These are phyloP conservation scores for Leccinum longicurvipes DNA, from an alignment of 768 basidiomycete species.

Conservation along the genomic window DNA sequence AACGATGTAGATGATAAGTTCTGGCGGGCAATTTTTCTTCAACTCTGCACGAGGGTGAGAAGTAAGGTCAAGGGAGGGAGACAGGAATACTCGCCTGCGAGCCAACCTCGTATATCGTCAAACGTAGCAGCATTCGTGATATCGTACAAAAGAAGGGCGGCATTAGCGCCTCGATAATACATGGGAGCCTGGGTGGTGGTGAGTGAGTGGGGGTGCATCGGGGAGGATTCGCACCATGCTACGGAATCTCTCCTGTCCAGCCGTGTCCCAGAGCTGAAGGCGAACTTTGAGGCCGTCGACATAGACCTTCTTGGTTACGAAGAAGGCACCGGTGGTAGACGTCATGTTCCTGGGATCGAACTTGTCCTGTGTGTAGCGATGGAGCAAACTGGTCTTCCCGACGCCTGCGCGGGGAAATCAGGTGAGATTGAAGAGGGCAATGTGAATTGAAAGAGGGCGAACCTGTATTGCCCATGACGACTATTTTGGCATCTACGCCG, in stretches of 20 bases:
- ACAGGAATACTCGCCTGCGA: slow-evolving; percentile 59
- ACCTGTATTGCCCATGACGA: slow-evolving; percentile 86
- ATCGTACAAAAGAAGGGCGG: slow-evolving; percentile 92
- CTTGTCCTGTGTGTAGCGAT: slow-evolving; percentile 87
- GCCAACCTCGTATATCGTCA: slow-evolving; percentile 89
- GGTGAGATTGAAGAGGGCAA: slow-evolving; percentile 9
- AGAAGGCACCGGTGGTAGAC: slow-evolving; percentile 90
- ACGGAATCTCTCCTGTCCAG: slow-evolving; percentile 89
- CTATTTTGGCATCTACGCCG: slow-evolving; percentile 92
- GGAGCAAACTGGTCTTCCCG: slow-evolving; percentile 88
- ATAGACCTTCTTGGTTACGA: slow-evolving; percentile 89
- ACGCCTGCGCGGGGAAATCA: slow-evolving; percentile 52
- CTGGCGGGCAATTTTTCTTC: slow-evolving; percentile 84
- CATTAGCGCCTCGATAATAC: slow-evolving; percentile 96
- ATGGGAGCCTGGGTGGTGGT: slow-evolving; percentile 69
- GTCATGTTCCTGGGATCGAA: slow-evolving; percentile 87
- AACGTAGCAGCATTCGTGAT: slow-evolving; percentile 88
- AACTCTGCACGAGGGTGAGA: slow-evolving; percentile 52
- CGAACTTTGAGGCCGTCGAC: slow-evolving; percentile 84
- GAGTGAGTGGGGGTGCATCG: slow-evolving; percentile 9
- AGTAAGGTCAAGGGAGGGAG: not conserved
- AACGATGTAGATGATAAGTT: slow-evolving; percentile 92
- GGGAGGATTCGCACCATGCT: slow-evolving; percentile 62
- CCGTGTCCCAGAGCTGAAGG: slow-evolving; percentile 89
- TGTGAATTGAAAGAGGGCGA: slow-evolving; percentile 20